Evolutionary conservation across 1,284 basidiomycete species (phyloP).

Genomic region (Pholiota adiposa): DNA sequence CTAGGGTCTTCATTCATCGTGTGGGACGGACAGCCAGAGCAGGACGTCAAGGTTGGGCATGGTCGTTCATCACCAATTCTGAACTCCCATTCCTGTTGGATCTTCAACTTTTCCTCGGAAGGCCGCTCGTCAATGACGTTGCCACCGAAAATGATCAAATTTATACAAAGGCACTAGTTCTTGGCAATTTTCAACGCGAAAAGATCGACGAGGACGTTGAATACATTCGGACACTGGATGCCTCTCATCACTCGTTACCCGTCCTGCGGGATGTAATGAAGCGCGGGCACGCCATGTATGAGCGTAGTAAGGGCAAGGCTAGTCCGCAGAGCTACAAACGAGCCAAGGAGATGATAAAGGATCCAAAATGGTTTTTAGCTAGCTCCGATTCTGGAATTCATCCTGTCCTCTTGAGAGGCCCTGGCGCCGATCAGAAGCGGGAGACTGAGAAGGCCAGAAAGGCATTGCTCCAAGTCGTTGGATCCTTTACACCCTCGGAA

Average conservation of each 20-base stretch:
- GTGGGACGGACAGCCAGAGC: constrained; percentile 97
- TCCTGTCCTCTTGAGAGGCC: constrained; percentile 59
- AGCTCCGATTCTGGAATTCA: constrained; percentile 73
- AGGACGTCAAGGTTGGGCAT: constrained; percentile 94
- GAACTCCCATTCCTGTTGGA: constrained; percentile 94
- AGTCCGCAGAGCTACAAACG: constrained; percentile 85
- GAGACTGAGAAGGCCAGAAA: constrained; percentile 62
- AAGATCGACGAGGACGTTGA: constrained; percentile 85
- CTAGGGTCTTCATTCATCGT: constrained; percentile 94
- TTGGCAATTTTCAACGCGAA: constrained; percentile 87
- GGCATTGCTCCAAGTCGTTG: constrained; percentile 76
- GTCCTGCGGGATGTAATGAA: constrained; percentile 87
- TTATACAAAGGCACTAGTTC: constrained; percentile 73
- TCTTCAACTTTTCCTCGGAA: constrained; percentile 92
- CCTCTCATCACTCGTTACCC: constrained; percentile 69
- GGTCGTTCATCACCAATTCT: constrained; percentile 86
- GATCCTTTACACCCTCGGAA: constrained; percentile 84
- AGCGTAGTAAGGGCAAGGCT: constrained; percentile 91
- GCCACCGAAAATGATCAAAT: constrained; percentile 52
- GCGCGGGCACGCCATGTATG: constrained; percentile 93
- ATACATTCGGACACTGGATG: constrained; percentile 74
- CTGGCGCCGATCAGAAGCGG: constrained; percentile 37
- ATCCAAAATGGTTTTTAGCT: constrained; percentile 72
- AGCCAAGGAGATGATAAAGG: constrained; percentile 87
- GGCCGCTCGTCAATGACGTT: constrained; percentile 69